Percentiles rank a stretch among this genome's conserved stretches.
Conservation (phyloP, 2,329 filamentous ascomycete genomes). For the Neonectria coccinea region DNA sequence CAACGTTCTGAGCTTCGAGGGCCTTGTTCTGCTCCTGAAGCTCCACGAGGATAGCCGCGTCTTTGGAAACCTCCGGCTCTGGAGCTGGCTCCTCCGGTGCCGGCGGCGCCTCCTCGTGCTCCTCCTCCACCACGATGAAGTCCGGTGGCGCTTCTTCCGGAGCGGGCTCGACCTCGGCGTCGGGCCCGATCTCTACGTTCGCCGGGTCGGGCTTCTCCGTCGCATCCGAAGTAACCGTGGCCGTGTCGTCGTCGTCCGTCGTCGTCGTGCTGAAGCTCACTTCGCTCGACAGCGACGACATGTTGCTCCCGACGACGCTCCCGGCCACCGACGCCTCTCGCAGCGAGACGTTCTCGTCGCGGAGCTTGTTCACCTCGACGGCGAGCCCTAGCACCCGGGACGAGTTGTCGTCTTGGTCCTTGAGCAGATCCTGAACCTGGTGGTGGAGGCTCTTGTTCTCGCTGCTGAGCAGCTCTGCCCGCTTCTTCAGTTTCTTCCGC, state of each 20-base stretch:
- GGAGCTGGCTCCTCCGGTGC: not conserved
- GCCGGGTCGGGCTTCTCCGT: constrained; percentile 41
- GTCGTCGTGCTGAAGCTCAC: constrained; percentile 9
- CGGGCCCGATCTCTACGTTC: constrained; percentile 28
- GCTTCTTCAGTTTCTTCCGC: constrained; percentile 43
- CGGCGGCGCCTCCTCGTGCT: not conserved
- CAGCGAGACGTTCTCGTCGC: constrained; percentile 41
- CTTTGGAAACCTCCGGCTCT: constrained; percentile 16
- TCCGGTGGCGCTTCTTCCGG: not conserved
- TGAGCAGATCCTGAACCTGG: constrained; percentile 37
- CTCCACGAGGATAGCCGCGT: constrained; percentile 18
- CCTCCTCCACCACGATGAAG: not conserved
- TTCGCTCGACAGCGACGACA: constrained; percentile 36
- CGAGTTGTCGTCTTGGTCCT: constrained; percentile 41
- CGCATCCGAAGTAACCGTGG: constrained; percentile 35
- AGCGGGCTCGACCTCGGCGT: constrained; percentile 32
- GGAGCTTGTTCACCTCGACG: constrained; percentile 38
- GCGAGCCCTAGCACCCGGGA: constrained; percentile 41
- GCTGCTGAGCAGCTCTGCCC: constrained; percentile 33
- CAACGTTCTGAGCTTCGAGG: constrained; percentile 26
- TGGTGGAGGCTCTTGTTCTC: constrained; percentile 36
- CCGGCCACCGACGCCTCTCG: constrained; percentile 36
- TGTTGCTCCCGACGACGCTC: constrained; percentile 36
- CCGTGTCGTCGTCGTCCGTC: constrained; percentile 33
- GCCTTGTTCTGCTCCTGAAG: constrained; percentile 32